Percentiles rank a stretch among this genome's conserved stretches.
These are phyloP conservation scores for Sarocladium brachiariae DNA, from an alignment of 2,329 filamentous ascomycete species.

Conservation along the genomic window DNA sequence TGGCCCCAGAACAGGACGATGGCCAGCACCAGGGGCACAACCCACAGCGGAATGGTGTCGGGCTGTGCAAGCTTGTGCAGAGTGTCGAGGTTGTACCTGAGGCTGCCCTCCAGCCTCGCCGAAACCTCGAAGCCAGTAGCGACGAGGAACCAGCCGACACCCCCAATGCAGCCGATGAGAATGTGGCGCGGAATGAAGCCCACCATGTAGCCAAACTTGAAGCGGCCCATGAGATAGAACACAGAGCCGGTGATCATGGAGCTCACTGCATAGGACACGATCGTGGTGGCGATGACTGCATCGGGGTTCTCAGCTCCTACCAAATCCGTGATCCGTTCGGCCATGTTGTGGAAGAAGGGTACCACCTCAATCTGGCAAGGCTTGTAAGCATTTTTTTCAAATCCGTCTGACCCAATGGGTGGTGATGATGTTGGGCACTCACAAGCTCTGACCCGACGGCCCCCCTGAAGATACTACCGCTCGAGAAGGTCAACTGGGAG, in stretches of 20 bases:
- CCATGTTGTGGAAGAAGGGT: conserved; percentile 99
- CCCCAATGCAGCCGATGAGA: conserved; percentile 92
- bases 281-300: conserved; percentile 88
- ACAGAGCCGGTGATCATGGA: conserved; percentile 85
- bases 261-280: conserved; percentile 83
- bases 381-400: too few relatives aligned
- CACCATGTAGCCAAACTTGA: conserved; percentile 83
- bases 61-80: conserved; percentile 64
- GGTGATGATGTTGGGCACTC: conserved; percentile 24
- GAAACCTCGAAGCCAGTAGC: conserved; percentile 92
- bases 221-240: conserved; percentile 85
- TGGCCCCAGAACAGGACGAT: conserved; percentile 71
- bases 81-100: conserved; percentile 74
- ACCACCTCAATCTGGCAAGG: conserved; percentile 96
- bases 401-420: too few relatives aligned
- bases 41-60: conserved; percentile 77
- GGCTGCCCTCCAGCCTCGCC: conserved; percentile 75
- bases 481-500: conserved; percentile 83
- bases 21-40: conserved; percentile 69
- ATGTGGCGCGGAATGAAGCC: conserved; percentile 97
- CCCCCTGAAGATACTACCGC: conserved; percentile 80
- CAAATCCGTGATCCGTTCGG: conserved; percentile 70
- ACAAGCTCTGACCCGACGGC: conserved; percentile 91
- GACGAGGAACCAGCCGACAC: conserved; percentile 91
- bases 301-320: conserved; percentile 77